These are phyloP conservation scores for Lactarius evosmus DNA, from an alignment of 768 basidiomycete genomes.

Conservation along the genomic window DNA sequence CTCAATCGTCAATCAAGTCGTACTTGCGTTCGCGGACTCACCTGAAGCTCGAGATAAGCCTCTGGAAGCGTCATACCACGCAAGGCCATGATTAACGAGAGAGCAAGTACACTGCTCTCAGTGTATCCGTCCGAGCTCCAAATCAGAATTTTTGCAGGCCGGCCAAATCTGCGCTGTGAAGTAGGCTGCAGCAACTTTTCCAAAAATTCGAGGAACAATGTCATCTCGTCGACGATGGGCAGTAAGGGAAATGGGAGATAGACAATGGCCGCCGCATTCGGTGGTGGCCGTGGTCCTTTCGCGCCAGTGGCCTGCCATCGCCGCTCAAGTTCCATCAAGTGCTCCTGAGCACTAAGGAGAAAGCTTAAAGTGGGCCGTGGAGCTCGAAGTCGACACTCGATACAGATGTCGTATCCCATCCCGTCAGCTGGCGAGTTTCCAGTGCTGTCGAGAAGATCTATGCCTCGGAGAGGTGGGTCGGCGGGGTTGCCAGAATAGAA, in stretches of 20 bases:
- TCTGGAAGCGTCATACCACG: constrained; percentile 70
- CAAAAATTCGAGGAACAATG: constrained; percentile 64
- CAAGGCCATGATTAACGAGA: constrained; percentile 82
- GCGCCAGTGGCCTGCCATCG: constrained; percentile 44
- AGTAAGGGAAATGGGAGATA: constrained; percentile 73
- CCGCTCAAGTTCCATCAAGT: constrained; percentile 60
- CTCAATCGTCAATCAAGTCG: not conserved
- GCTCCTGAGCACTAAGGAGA: constrained; percentile 72
- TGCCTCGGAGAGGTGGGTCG: constrained; percentile 8
- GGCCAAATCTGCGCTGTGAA: constrained; percentile 28
- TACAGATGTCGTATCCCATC: constrained; percentile 77
- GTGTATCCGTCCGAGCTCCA: constrained; percentile 91
- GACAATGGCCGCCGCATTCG: constrained; percentile 66
- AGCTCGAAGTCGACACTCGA: constrained; percentile 83
- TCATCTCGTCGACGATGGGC: constrained; percentile 53
- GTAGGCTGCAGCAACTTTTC: constrained; percentile 60
- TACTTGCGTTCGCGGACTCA: constrained; percentile 28
- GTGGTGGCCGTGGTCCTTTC: constrained; percentile 61
- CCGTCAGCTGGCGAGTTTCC: constrained; percentile 48
- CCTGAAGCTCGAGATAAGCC: constrained; percentile 88
- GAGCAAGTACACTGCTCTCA: constrained; percentile 83
- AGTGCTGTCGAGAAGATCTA: constrained; percentile 38
- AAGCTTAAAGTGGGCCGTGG: constrained; percentile 67
- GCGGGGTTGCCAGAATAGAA: constrained; percentile 28
- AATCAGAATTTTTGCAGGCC: constrained; percentile 70